Evolutionary conservation across 768 basidiomycete species (phyloP).

Genomic region (Kwoniella shandongensis): DNA sequence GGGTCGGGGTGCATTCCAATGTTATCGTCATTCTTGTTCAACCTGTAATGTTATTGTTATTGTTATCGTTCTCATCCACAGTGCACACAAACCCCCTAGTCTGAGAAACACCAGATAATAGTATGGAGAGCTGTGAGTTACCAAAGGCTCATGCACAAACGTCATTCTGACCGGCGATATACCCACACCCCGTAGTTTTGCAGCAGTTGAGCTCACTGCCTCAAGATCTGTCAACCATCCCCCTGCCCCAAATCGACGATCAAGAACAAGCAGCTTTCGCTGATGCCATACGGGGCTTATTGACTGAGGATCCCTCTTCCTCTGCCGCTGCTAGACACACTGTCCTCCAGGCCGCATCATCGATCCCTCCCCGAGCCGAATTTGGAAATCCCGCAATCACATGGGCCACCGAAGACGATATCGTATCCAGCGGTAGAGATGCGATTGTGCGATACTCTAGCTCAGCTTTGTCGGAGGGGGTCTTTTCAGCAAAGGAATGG

Average conservation of each 20-base stretch:
- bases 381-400: not conserved
- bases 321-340: constrained; percentile 6
- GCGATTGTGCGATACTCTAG: not conserved
- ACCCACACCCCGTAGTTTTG: constrained; percentile 10
- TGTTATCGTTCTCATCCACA: no score
- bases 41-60: no score
- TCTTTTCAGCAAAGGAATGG: constrained; percentile 4
- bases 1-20: no score
- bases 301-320: not conserved
- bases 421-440: not conserved
- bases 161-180: no score
- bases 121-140: no score
- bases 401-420: constrained; percentile 1
- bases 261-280: not conserved
- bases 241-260: not conserved
- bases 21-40: no score
- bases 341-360: constrained; percentile 8
- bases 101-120: no score
- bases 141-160: no score
- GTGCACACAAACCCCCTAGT: no score
- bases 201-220: constrained; percentile 5
- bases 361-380: not conserved
- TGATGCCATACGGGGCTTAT: not conserved
- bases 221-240: not conserved
- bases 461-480: not conserved